Evolutionary conservation across 2,329 filamentous ascomycete genomes (phyloP).

Genomic region (Talaromyces sp.): DNA sequence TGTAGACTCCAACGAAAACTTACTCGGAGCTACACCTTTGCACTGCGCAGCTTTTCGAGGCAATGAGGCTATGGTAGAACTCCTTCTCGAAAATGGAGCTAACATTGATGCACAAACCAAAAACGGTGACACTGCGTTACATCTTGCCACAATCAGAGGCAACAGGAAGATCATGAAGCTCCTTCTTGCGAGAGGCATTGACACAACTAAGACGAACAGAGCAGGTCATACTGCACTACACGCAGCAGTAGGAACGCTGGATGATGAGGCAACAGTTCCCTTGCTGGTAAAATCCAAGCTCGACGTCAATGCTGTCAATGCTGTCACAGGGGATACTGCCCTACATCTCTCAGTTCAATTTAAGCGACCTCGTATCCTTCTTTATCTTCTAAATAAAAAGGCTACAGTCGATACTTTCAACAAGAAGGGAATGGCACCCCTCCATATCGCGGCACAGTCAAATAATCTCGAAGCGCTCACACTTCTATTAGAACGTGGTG

Average conservation of each 20-base stretch:
- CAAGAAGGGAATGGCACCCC: conserved; percentile 23
- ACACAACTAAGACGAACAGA: conserved; percentile 18
- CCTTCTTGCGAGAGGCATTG: conserved; percentile 18
- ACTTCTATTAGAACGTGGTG: conserved; percentile 24
- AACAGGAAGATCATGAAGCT: conserved; percentile 25
- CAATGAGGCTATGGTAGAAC: conserved; percentile 27
- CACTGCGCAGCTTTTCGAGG: conserved; percentile 29
- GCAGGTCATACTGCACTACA: conserved; percentile 24
- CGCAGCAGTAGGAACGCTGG: conserved; percentile 24
- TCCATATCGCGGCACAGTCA: conserved; percentile 25
- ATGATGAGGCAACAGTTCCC: conserved; percentile 27
- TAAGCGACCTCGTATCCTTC: conserved; percentile 23
- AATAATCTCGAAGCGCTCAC: conserved; percentile 30
- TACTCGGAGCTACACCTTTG: conserved; percentile 22
- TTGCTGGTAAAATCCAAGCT: conserved; percentile 25
- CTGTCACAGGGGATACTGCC: conserved; percentile 23
- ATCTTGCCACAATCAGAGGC: conserved; percentile 24
- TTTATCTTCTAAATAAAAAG: conserved; percentile 27
- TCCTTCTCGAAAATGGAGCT: conserved; percentile 24
- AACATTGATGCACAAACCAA: conserved; percentile 22
- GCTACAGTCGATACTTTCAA: conserved; percentile 23
- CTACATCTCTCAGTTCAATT: conserved; percentile 26
- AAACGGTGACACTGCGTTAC: conserved; percentile 29
- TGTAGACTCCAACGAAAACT: conserved; percentile 24
- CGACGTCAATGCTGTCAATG: conserved; percentile 24